Evolutionary conservation across 1,284 basidiomycete species (phyloP), one percentile per base, ranked within the genome.

Genomic region (Ustilago loliicola): DNA sequence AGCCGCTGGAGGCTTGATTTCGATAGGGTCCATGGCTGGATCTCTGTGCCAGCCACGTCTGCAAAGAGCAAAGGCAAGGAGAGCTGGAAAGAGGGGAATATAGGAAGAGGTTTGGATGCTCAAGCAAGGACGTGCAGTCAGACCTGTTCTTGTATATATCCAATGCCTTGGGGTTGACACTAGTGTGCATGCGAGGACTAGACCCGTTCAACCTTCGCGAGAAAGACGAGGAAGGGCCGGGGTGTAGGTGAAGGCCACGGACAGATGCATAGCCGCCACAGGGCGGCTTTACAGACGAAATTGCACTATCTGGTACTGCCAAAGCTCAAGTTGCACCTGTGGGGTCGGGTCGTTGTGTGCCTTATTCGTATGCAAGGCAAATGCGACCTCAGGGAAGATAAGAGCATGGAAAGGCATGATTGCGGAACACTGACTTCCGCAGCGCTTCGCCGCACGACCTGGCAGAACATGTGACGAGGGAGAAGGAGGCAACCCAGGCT

Each of bases 1-100:
- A 38, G 67, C 57, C 57, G 5, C 23, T 9, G 40, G 23, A 36
- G 67, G 61, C 61, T 70, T 70, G 57, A 65, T 30, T 11, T 70
- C 67, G 53, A 70, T 70, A 23, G 61, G 52, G 42, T 70, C 67
- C 67, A 70, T 70, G 57, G 21, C 30, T 50, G 30, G 32, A 34
- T 7, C 32, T 34, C 11, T 5, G 11, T 34, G 11, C 32, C 32
- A 11, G 11, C 5, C 32, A 34, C 32, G 32, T 34, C 23, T n/a
- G 29, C 19, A 29, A 36, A 15, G 10, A 27, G 25, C 11, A 34
- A 21, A 21, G n/a, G n/a, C n/a, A 17, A 15, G 42, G 13, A 27
- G 23, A 30, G 8, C 25, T 17, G 32, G 51, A 29, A 23, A 34
- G 30, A 25, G 48, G 11, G n/a, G 36, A 25, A 32, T 2, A 13